Evolutionary conservation across 176 grass and related monocot genomes (phyloP).

Genomic region (Thinopyrum elongatum): DNA sequence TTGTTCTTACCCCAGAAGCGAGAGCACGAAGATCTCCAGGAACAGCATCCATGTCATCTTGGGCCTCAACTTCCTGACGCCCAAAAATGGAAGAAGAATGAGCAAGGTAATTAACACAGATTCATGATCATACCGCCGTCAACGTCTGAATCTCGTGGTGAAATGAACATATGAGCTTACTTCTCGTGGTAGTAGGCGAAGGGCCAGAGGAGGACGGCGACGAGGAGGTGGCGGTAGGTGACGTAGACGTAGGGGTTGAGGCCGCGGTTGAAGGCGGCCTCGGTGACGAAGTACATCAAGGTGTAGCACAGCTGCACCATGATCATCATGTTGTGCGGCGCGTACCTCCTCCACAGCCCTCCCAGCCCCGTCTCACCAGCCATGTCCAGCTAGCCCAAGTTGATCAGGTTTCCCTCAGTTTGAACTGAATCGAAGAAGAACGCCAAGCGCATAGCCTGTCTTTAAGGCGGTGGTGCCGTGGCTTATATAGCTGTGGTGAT

Average conservation of each 20-base stretch:
- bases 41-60: slow-evolving; percentile 79
- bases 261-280: slow-evolving; percentile 69
- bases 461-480: background rate
- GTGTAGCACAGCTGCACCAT: slow-evolving; percentile 79
- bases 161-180: slow-evolving; percentile 32
- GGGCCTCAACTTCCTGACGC: slow-evolving; percentile 58
- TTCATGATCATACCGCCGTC: background rate
- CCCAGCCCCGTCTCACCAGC: background rate
- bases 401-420: background rate
- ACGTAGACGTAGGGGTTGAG: slow-evolving; percentile 79
- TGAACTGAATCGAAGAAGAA: background rate
- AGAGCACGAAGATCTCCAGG: slow-evolving; percentile 70
- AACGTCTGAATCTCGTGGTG: background rate
- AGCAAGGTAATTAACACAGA: background rate
- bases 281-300: slow-evolving; percentile 87
- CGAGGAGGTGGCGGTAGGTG: slow-evolving; percentile 73
- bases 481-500: background rate
- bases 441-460: background rate
- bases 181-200: slow-evolving; percentile 83
- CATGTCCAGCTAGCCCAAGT: background rate
- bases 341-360: slow-evolving; percentile 38
- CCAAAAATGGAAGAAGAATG: background rate
- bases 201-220: slow-evolving; percentile 56
- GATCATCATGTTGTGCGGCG: slow-evolving; percentile 71
- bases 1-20: slow-evolving; percentile 71